Base-by-base conservation (phyloP, 208 protist species). In the Balamuthia mandrillaris region DNA sequence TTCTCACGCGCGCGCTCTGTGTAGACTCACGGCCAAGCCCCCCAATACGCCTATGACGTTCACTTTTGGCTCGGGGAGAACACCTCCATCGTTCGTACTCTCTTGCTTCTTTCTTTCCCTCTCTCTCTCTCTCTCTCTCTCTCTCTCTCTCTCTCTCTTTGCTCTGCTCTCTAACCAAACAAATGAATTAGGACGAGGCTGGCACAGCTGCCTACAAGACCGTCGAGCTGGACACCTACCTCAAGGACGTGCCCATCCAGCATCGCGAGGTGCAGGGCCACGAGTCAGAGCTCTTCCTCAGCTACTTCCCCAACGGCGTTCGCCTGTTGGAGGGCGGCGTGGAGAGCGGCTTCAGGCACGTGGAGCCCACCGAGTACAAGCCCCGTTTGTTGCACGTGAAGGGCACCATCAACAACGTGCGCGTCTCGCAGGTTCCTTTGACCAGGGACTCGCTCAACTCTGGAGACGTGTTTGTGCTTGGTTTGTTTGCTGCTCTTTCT, bases 221-320 rank as follows among this genome's bases (percentile, higher is more conserved):
- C 9, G 91, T 96, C 18, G 93, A 95, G 84, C 85, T 96, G 12
- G 94, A 95, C 82, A 90, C 93, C 54, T 77, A 68, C 42, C 66
- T 95, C 0, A 87, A 89, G 21, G 94, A 91, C 54, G 88, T 16
- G 3, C 91, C 94, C 58, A 41, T 91, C 47, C 90, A 95, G 86
- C 65, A 94, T 72, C 78, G 93, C 37, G 90, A 95, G 81, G 82
- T 91, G 3, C 56, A 92, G 68, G 88, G 77, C 45, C 9, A 83
- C 58, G 93, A 94, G 87, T 88, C 86, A 0, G 18, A 70, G 1
- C 16, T 83, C 12, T 87, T 90, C 63, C 7, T 90, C n/a, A 29
- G 16, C 54, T 58, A 63, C 60, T 89, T 87, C 85, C 58, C 37
- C 16, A 5, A 60, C 27, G 47, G 84, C 9, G 39, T 94, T n/a